Evolutionary conservation across 306 rosid genomes (phyloP), one percentile per base, ranked within the genome.

Genomic region (Citrullus colocynthis): DNA sequence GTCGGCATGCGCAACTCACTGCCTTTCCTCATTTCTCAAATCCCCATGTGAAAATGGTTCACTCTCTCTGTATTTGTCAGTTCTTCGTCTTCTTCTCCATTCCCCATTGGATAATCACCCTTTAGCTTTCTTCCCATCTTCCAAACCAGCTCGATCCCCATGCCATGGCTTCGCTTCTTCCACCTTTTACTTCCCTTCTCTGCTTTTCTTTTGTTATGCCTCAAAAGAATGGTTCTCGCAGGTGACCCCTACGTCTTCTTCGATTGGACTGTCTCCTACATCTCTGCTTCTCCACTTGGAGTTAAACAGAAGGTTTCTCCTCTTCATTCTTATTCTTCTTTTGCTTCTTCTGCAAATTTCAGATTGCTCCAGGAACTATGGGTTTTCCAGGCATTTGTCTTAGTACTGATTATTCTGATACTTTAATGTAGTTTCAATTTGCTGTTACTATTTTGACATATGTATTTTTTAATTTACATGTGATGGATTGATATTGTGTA

Each of bases 221-320:
- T 87, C 63, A 56, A 78, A 6, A 65, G 70, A 51, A 61, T 83
- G 81, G 90, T 84, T 88, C 85, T 88, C 61, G 88, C 97, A 0
- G 87, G 90, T 16, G 98, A 93, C 77, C 96, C 97, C 45, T 90
- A 75, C 64, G 88, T 85, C 72, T 93, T 78, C 90, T 89, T 62
- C 78, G 96, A 93, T 73, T 93, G 98, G 98, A 80, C 92, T 62
- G 90, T 88, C 73, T 88, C 98, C 4, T 93, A 91, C 87, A 72
- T 83, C 79, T 75, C 87, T 6, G 85, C 89, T 9, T 83, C 91
- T 65, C 96, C 97, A 0, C 93, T 93, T 65, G 98, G 97, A 63
- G 73, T 83, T 10, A 88, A 90, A 76, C 96, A 93, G 59, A 82
- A 88, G 96, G 98, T 93, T 83, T 21, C 56, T 24, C 81, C 48